These are phyloP conservation scores for Candida buenavistaensis DNA, from an alignment of 1,139 yeast species.

Conservation along the genomic window DNA sequence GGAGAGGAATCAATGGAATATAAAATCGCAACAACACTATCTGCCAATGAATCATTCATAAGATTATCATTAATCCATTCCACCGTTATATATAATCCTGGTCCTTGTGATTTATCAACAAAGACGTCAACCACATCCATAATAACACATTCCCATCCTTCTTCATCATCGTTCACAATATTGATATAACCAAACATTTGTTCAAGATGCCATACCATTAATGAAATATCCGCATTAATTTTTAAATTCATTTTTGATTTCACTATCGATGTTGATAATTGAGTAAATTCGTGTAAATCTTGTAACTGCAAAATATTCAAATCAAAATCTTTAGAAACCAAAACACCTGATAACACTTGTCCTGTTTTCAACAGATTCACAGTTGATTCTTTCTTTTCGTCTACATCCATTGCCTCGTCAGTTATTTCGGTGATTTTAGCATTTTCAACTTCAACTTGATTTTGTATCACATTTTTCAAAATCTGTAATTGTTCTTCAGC, in stretches of 20 bases:
- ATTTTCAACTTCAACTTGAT: slow-evolving; percentile 16
- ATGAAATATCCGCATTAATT: slow-evolving; percentile 77
- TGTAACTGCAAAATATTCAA: slow-evolving; percentile 76
- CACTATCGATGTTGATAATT: slow-evolving; percentile 80
- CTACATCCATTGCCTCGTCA: slow-evolving; percentile 14
- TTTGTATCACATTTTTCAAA: slow-evolving; percentile 33
- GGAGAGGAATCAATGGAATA: slow-evolving; percentile 94
- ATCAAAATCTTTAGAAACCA: slow-evolving; percentile 90
- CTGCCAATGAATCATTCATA: slow-evolving; percentile 92
- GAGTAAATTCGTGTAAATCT: slow-evolving; percentile 88
- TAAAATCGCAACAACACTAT: slow-evolving; percentile 85
- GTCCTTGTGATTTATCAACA: slow-evolving; percentile 45
- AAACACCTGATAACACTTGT: slow-evolving; percentile 74
- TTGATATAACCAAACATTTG: slow-evolving; percentile 94
- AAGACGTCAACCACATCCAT: slow-evolving; percentile 47
- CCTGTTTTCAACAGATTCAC: slow-evolving; percentile 25
- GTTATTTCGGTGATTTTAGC: slow-evolving; percentile 20
- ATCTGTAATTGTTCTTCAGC: slow-evolving; percentile 53
- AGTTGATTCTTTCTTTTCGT: slow-evolving; percentile 4
- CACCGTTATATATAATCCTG: slow-evolving; percentile 54
- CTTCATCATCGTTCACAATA: slow-evolving; percentile 60
- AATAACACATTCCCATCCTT: slow-evolving; percentile 51
- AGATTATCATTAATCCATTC: slow-evolving; percentile 88
- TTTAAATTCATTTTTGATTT: slow-evolving; percentile 77
- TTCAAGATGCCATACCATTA: slow-evolving; percentile 84